Percentiles rank a stretch among this genome's conserved stretches.
These are phyloP conservation scores for Calonectria pauciramosa DNA, from an alignment of 2,329 filamentous ascomycete species.

Conservation along the genomic window DNA sequence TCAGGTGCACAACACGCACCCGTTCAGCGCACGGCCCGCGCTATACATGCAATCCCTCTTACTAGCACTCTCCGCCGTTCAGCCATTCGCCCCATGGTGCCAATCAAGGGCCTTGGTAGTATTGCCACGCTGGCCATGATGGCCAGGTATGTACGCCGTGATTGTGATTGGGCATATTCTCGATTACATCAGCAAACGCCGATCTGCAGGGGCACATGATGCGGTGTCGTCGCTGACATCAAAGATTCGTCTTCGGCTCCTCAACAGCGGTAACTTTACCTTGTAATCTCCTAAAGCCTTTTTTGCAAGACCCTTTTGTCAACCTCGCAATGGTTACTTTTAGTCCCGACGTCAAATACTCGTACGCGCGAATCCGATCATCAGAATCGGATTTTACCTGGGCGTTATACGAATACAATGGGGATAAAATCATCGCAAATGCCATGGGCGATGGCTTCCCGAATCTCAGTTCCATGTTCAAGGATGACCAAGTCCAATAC, in stretches of 20 bases:
- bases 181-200: not conserved
- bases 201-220: not conserved
- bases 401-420: not conserved
- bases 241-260: not conserved
- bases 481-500: not conserved
- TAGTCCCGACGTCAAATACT: not conserved
- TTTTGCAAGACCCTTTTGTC: not conserved
- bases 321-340: constrained; percentile 2
- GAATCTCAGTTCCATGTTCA: not conserved
- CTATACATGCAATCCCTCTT: too few relatives aligned
- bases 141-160: not conserved
- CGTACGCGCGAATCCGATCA: not conserved
- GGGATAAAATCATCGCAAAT: not conserved
- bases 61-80: not conserved
- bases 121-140: not conserved
- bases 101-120: not conserved
- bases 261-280: not conserved
- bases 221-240: not conserved
- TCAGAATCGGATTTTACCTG: not conserved
- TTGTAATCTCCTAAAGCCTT: not conserved
- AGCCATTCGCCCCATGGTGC: not conserved
- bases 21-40: not conserved
- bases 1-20: not conserved
- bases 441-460: not conserved
- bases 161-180: not conserved